Conservation (phyloP, 2,329 filamentous ascomycete species). For the Fusarium udum region DNA sequence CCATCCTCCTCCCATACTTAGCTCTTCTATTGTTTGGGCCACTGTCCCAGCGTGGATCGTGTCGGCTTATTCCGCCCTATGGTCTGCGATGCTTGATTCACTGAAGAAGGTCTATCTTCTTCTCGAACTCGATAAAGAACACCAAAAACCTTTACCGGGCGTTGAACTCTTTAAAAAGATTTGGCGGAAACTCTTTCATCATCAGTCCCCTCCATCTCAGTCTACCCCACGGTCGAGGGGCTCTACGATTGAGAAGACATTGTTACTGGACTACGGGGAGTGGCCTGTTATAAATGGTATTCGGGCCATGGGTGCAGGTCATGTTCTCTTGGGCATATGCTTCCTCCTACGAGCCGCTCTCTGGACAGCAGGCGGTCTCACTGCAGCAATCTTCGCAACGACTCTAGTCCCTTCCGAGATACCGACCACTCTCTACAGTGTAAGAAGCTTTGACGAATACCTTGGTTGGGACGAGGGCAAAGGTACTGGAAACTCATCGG, state of each 20-base stretch:
- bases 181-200: background rate
- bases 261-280: background rate
- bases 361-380: background rate
- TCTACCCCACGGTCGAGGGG: fast-evolving
- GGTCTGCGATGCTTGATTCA: background rate
- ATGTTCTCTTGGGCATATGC: background rate
- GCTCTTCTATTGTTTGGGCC: background rate
- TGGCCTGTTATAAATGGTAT: background rate
- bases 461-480: background rate
- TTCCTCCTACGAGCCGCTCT: background rate
- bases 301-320: background rate
- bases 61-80: background rate
- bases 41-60: background rate
- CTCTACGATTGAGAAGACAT: background rate
- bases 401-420: background rate
- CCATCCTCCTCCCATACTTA: background rate
- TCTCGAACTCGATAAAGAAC: background rate
- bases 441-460: background rate
- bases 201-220: background rate
- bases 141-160: background rate
- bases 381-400: background rate
- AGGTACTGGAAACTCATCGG: background rate
- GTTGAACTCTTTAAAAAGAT: background rate
- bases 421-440: background rate
- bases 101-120: background rate